Evolutionary conservation across 2,329 filamentous ascomycete genomes (phyloP).

Genomic region (Fusarium globosum): DNA sequence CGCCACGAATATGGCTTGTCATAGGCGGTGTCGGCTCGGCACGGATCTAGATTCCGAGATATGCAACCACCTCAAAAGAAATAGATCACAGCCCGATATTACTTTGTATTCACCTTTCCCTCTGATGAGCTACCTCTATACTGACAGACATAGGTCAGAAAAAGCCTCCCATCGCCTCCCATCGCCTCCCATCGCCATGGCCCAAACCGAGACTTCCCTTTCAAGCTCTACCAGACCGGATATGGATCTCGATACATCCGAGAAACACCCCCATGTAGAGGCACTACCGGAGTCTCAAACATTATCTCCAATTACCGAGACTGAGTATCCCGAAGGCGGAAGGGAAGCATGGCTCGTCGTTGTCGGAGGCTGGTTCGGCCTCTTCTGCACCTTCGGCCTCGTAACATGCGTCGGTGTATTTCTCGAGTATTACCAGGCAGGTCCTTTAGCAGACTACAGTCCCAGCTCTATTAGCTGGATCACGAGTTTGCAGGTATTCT

Average conservation of each 20-base stretch:
- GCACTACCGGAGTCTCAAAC: rapidly evolving
- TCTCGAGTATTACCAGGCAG: background rate
- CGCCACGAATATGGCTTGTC: too few species aligned
- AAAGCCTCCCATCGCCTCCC: too few species aligned
- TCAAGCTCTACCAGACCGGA: background rate
- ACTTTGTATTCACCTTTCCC: too few species aligned
- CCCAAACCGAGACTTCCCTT: rapidly evolving
- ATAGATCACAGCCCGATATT: too few species aligned
- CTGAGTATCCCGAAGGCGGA: background rate
- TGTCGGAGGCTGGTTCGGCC: background rate
- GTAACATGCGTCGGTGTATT: background rate
- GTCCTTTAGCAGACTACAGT: rapidly evolving
- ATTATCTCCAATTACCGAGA: rapidly evolving
- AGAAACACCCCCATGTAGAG: rapidly evolving
- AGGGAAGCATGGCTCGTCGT: constrained; percentile 4
- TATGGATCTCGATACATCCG: rapidly evolving
- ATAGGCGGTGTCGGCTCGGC: too few species aligned
- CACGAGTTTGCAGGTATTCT: background rate
- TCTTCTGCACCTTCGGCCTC: background rate
- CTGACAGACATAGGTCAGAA: too few species aligned
- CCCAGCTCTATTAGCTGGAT: background rate
- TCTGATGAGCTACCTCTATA: too few species aligned
- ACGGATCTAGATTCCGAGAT: too few species aligned
- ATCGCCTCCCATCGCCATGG: background rate
- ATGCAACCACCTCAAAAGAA: too few species aligned